phyloP scores from a whole-genome alignment of 345 rosid species.

The Rhizophora apiculata region DNA sequence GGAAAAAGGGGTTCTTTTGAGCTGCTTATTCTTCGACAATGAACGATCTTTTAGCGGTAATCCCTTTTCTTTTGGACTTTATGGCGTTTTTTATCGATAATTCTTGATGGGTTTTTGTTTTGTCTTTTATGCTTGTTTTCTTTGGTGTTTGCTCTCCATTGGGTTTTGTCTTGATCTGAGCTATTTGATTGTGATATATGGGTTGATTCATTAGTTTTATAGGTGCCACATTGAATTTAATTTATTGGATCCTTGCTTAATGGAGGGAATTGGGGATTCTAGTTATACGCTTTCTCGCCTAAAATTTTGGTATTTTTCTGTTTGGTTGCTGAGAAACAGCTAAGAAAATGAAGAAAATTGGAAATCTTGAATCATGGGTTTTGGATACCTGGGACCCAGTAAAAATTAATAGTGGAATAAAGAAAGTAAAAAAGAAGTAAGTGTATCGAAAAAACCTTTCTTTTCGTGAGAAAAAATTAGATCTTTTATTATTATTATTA shows the following conservation, averaged over 20 bases:
- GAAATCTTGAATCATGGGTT: not conserved
- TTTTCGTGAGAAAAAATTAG: constrained; percentile 2
- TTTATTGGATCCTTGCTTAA: constrained; percentile 8
- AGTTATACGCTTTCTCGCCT: not conserved
- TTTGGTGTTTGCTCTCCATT: constrained; percentile 1
- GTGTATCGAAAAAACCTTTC: too few species aligned
- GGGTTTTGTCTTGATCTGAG: constrained; percentile 24
- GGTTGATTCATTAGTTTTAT: not conserved
- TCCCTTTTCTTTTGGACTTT: not conserved
- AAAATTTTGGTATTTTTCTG: not conserved
- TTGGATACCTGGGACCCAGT: not conserved
- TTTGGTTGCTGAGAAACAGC: constrained; percentile 15
- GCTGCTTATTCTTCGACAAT: constrained; percentile 34
- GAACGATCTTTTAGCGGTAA: constrained; percentile 85
- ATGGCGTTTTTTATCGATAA: not conserved
- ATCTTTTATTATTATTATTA: not conserved
- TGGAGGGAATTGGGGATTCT: constrained; percentile 1
- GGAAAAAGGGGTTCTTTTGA: constrained; percentile 22
- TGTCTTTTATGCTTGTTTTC: constrained; percentile 3
- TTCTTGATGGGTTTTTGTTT: not conserved
- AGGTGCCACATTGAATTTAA: constrained; percentile 4
- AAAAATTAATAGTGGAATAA: not conserved
- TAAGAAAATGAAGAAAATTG: not conserved
- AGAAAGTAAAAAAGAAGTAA: not conserved
- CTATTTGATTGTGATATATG: constrained; percentile 15